Percentiles rank a stretch among this genome's conserved stretches.
Evolutionary conservation across 2,329 filamentous ascomycete species (phyloP).

Genomic region (Xylaria sp.): DNA sequence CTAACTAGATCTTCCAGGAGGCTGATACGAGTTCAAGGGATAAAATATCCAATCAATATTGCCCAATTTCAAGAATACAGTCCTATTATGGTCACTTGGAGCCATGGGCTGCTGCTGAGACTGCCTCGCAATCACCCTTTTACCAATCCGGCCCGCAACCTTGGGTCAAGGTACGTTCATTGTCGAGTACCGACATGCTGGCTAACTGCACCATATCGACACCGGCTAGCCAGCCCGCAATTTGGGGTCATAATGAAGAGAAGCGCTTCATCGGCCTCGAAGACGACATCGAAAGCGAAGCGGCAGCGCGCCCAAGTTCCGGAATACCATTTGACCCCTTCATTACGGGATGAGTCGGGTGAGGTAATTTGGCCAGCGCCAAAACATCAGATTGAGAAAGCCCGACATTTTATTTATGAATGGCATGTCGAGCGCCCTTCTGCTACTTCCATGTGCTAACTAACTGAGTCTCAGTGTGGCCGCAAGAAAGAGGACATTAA

Average conservation of each 20-base stretch:
- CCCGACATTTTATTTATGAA: slow-evolving; percentile 61
- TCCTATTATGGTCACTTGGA: background rate
- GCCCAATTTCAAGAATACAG: background rate
- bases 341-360: slow-evolving; percentile 50
- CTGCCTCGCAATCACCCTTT: background rate
- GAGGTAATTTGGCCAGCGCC: slow-evolving; percentile 67
- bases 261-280: slow-evolving; percentile 29
- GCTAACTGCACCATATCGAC: background rate
- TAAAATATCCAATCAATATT: background rate
- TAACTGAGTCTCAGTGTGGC: slow-evolving; percentile 49
- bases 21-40: background rate
- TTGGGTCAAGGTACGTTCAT: background rate
- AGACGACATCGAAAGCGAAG: slow-evolving; percentile 33
- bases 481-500: slow-evolving; percentile 57
- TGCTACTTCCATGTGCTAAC: background rate
- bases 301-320: slow-evolving; percentile 42
- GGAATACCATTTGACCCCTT: slow-evolving; percentile 52
- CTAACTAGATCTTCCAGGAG: background rate
- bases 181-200: background rate
- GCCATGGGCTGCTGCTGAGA: background rate
- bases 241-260: slow-evolving; percentile 36
- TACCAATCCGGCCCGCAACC: background rate
- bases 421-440: slow-evolving; percentile 50
- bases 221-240: background rate
- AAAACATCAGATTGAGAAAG: slow-evolving; percentile 57